phyloP scores from a whole-genome alignment of 441 rosid species.

The Manihot esculenta region DNA sequence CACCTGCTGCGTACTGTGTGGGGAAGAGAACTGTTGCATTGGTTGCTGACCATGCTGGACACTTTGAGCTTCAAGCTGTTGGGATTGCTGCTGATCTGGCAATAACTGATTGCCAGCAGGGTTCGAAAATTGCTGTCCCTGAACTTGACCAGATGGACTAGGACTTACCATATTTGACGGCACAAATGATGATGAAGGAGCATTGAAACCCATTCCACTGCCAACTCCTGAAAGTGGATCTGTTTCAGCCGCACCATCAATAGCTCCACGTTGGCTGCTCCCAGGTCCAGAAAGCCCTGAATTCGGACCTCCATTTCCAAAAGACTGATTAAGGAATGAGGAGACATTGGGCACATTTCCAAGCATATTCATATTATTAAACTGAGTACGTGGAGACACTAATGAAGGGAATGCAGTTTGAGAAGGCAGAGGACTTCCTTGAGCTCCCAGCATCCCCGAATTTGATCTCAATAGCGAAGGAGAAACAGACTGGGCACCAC shows the following conservation, averaged over 20 bases:
- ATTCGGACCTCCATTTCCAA: conserved; percentile 67
- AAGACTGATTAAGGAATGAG: conserved; percentile 76
- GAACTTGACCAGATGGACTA: conserved; percentile 64
- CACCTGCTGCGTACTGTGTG: conserved; percentile 50
- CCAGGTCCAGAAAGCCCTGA: conserved; percentile 55
- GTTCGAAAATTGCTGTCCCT: conserved; percentile 69
- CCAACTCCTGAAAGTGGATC: conserved; percentile 69
- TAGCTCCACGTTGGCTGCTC: conserved; percentile 53
- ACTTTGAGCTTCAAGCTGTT: conserved; percentile 60
- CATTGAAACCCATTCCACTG: conserved; percentile 64
- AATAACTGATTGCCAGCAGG: conserved; percentile 57
- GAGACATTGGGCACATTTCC: conserved; percentile 73
- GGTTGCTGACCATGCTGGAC: conserved; percentile 68
- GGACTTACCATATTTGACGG: conserved; percentile 60
- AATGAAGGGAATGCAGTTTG: conserved; percentile 73
- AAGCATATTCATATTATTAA: conserved; percentile 69
- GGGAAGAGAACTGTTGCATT: conserved; percentile 56
- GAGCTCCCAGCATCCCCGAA: conserved; percentile 74
- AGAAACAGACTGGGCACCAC: conserved; percentile 70
- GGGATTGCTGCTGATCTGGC: conserved; percentile 71
- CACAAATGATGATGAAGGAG: conserved; percentile 62
- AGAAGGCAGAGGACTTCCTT: conserved; percentile 72
- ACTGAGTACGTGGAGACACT: conserved; percentile 73
- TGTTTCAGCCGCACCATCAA: conserved; percentile 72
- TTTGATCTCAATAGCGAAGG: conserved; percentile 73